Evolutionary conservation across 345 rosid species (phyloP).

Genomic region (Eucalyptus curtisii): DNA sequence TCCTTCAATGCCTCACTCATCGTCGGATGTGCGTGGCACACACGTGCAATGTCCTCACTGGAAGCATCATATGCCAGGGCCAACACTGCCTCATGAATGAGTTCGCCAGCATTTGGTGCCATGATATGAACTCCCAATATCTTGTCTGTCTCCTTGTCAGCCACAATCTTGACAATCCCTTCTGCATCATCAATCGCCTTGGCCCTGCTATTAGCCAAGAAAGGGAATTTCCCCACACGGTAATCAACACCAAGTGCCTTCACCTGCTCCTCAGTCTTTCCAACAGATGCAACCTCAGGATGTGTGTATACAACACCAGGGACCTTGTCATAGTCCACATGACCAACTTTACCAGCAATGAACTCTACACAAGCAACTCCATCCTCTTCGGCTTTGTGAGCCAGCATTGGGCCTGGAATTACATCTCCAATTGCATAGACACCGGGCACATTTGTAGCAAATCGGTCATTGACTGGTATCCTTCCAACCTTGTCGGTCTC

Average conservation of each 20-base stretch:
- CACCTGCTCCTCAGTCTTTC: conserved; percentile 96
- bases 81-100: conserved; percentile 90
- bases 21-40: conserved; percentile 98
- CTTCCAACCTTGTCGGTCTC: conserved; percentile 86
- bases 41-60: conserved; percentile 94
- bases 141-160: conserved; percentile 95
- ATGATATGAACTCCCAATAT: conserved; percentile 93
- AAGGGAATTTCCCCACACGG: conserved; percentile 93
- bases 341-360: conserved; percentile 94
- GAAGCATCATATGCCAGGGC: conserved; percentile 83
- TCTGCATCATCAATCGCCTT: conserved; percentile 95
- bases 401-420: conserved; percentile 98
- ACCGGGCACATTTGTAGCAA: conserved; percentile 71
- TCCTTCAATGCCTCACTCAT: conserved; percentile 99
- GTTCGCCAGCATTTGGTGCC: conserved; percentile 94
- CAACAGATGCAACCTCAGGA: conserved; percentile 98
- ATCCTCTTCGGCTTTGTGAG: conserved; percentile 99
- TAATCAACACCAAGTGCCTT: conserved; percentile 68
- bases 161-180: conserved; percentile 84
- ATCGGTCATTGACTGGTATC: conserved; percentile 69
- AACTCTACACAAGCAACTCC: conserved; percentile 98
- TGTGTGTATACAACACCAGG: conserved; percentile 98
- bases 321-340: conserved; percentile 93
- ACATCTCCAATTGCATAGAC: conserved; percentile 96
- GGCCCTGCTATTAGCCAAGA: conserved; percentile 97